phyloP scores from a whole-genome alignment of 768 basidiomycete genomes.

The Leccinum broughii region DNA sequence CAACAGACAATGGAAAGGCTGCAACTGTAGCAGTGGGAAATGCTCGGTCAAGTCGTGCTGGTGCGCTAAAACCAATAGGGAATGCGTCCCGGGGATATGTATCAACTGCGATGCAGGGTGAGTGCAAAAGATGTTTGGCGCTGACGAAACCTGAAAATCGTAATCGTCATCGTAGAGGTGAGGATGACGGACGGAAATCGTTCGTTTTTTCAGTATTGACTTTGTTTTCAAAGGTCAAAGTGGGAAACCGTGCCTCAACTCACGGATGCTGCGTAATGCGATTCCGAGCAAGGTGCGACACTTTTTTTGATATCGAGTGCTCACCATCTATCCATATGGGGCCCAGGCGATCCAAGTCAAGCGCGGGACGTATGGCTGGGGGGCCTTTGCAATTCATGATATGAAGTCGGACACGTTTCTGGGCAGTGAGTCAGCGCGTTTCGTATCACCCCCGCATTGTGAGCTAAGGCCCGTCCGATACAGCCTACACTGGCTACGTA shows the following conservation, averaged over 20 bases:
- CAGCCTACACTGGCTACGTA: constrained; percentile 44
- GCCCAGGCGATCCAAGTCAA: constrained; percentile 39
- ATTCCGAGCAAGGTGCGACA: constrained; percentile 19
- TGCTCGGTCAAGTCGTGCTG: constrained; percentile 30
- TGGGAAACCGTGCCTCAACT: constrained; percentile 29
- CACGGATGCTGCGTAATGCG: constrained; percentile 25
- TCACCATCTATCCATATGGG: background rate
- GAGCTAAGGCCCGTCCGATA: background rate
- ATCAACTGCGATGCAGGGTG: constrained; percentile 44
- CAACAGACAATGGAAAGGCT: constrained; percentile 17
- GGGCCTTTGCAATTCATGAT: constrained; percentile 42
- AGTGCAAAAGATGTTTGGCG: constrained; percentile 3
- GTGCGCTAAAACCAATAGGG: constrained; percentile 38
- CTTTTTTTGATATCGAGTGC: background rate
- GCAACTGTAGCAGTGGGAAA: constrained; percentile 31
- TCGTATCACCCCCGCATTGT: background rate
- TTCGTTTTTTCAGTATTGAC: background rate
- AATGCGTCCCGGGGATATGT: constrained; percentile 59
- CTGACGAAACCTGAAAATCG: too few relatives aligned
- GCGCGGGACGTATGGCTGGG: constrained; percentile 40
- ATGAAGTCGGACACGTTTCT: constrained; percentile 28
- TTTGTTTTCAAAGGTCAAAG: constrained; percentile 16
- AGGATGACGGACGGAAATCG: background rate
- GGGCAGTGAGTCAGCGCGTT: constrained; percentile 30
- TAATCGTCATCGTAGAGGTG: constrained; percentile 23